These are phyloP conservation scores for Fusarium abutilonis DNA, from an alignment of 2,329 filamentous ascomycete species.

Conservation along the genomic window DNA sequence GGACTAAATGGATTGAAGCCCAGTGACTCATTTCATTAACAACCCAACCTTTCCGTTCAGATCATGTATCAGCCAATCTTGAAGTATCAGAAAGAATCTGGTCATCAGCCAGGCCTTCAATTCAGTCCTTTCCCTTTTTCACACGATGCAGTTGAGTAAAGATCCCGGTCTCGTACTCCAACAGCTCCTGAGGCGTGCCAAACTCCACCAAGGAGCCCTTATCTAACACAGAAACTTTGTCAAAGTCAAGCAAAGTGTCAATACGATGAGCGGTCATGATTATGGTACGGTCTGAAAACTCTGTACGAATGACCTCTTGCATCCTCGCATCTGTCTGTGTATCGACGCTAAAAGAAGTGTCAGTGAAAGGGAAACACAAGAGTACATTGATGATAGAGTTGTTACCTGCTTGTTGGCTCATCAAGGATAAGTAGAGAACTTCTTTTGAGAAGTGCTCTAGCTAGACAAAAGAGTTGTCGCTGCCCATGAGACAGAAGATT, in stretches of 20 bases:
- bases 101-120: neutral
- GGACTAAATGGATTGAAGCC: too few species aligned
- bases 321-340: conserved; percentile 45
- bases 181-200: conserved; percentile 41
- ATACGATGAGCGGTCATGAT: conserved; percentile 51
- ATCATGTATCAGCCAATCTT: too few species aligned
- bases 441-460: conserved; percentile 45
- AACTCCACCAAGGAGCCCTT: conserved; percentile 45
- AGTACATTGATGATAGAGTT: neutral
- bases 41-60: too few species aligned
- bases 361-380: neutral
- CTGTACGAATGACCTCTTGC: conserved; percentile 45
- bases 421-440: conserved; percentile 49
- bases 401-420: conserved; percentile 53
- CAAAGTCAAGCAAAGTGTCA: conserved; percentile 49
- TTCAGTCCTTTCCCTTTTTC: conserved; percentile 32
- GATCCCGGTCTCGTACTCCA: conserved; percentile 31
- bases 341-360: conserved; percentile 42
- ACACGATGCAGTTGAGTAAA: conserved; percentile 42
- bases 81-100: neutral
- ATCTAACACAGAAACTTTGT: conserved; percentile 48
- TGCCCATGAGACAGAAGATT: conserved; percentile 52
- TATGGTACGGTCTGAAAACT: conserved; percentile 47
- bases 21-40: too few species aligned
- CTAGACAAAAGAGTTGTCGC: conserved; percentile 48